Percentiles rank a stretch among this genome's conserved stretches.
These are phyloP conservation scores for Trichosporon sp. DNA, from an alignment of 1,284 basidiomycete species.

Conservation along the genomic window DNA sequence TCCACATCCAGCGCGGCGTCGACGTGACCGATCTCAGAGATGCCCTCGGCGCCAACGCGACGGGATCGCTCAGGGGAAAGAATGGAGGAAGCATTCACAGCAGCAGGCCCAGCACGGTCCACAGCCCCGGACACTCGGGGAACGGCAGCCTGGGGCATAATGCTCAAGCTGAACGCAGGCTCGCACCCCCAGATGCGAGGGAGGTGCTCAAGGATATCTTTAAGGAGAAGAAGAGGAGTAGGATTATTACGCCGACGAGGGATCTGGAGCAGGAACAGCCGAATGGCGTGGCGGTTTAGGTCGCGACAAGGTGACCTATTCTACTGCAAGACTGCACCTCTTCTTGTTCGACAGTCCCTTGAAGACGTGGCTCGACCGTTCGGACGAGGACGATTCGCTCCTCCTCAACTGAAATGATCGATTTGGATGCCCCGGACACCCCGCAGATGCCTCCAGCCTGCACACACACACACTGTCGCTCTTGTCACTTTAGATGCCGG, in stretches of 20 bases:
- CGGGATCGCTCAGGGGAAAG: background rate
- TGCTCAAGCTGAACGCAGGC: background rate
- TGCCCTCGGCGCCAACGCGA: constrained; percentile 52
- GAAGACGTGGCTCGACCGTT: no score
- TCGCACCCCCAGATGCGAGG: constrained; percentile 17
- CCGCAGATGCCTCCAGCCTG: no score
- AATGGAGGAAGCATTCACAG: background rate
- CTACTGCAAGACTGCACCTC: no score
- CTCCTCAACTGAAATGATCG: no score
- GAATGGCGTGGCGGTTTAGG: background rate
- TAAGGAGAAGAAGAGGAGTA: constrained; percentile 34
- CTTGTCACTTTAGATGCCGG: no score
- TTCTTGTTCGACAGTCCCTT: no score
- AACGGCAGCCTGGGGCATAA: background rate
- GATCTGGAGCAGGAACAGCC: no score
- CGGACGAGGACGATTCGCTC: no score
- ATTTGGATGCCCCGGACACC: no score
- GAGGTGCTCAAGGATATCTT: constrained; percentile 48
- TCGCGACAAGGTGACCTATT: no score
- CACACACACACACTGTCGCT: no score
- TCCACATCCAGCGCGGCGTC: constrained; percentile 57
- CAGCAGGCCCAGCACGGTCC: background rate
- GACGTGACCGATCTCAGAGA: constrained; percentile 80
- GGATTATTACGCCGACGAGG: background rate
- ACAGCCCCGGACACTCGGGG: background rate